Evolutionary conservation across 2,329 filamentous ascomycete genomes (phyloP), one percentile per base, ranked within the genome.

Genomic region (Aspergillus pseudonomiae): DNA sequence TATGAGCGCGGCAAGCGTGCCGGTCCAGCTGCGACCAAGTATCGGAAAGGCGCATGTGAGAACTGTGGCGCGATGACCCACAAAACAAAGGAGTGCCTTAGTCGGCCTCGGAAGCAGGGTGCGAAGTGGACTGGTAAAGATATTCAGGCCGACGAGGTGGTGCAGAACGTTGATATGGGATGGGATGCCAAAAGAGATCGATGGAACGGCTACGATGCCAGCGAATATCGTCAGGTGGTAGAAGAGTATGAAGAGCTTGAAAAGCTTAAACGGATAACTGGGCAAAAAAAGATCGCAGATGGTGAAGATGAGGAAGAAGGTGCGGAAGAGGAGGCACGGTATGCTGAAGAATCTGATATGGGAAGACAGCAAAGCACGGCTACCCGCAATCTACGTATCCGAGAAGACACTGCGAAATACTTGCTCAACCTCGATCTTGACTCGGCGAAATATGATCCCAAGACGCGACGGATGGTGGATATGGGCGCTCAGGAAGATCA

Each of bases 11-110:
- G 93, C 59, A 91, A 91, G 80, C 94, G 92, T 75, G 81, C 87
- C 12, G 93, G 92, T 0, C 92, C 93, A 4, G 93, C 93, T 0
- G 93, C 94, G 57, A 99, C 95, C 69, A 99, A 97, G 76, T 99
- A 92, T 77, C 92, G 96, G 69, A 99, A 98, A 82, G 95, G 96
- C 74, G 94, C 95, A 59, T 99, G 95, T 81, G 94, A 98, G 80
- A 99, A 99, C 80, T 99, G 95, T 81, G 95, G 95, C 73, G 90
- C 93, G 63, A 96, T 98, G 91, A 93, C 92, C 68, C 95, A 99
- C 81, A 96, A 96, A 80, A 91, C 89, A 59, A 97, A 96, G 75
- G 94, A 98, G 74, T 99, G 95, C 75, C 81, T 99, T 57, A 93
- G 90, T 73, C 87, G 95, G 60, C 95, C 94, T 34, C 88, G 95